Base-by-base conservation (phyloP, 805 yeast genomes). In the Saccharomycopsis selenospora region DNA sequence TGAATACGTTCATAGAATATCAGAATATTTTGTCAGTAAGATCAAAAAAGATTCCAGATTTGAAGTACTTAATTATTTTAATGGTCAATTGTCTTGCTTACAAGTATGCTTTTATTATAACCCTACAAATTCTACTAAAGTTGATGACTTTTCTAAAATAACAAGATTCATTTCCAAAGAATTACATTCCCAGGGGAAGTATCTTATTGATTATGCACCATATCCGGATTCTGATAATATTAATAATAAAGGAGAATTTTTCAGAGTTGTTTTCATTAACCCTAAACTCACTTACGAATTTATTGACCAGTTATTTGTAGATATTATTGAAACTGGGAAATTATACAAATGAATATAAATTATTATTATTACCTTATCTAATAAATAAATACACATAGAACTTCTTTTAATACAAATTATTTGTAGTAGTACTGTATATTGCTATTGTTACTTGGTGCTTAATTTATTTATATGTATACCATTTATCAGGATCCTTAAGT, bases 31-130 rank as follows among this genome's bases (percentile, higher is more conserved):
- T 52, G 78, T 82, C 3, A 50, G 58, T 3, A 66, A 65, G 53
- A 66, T 82, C 38, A 45, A 59, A 2, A 8, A 48, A 0, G 59
- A 46, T 14, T 47, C 55, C 6, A 17, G 24, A n/a, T 56, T 11
- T 33, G 23, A 33, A 25, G 36, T 46, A 11, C 10, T 49, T n/a
- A 49, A 49, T 26, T 13, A 42, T 20, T 47, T 43, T 40, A 23
- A 38, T 22, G 28, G n/a, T 10, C 24, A 5, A 1, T 86, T 91
- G 3, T 87, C 88, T 26, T 85, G 95, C 59, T 66, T 85, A 44
- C 95, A 86, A 63, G 89, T 85, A 2, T 87, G 95, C 55, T 87
- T 87, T 68, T 85, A 80, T 63, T 85, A 77, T 63, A 69, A 73
- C 27, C 83, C 84, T 0, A 56, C 56, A 13, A 70, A 67, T 20